These are phyloP conservation scores for Saturnispora dispora DNA, from an alignment of 805 yeast genomes.

Conservation along the genomic window DNA sequence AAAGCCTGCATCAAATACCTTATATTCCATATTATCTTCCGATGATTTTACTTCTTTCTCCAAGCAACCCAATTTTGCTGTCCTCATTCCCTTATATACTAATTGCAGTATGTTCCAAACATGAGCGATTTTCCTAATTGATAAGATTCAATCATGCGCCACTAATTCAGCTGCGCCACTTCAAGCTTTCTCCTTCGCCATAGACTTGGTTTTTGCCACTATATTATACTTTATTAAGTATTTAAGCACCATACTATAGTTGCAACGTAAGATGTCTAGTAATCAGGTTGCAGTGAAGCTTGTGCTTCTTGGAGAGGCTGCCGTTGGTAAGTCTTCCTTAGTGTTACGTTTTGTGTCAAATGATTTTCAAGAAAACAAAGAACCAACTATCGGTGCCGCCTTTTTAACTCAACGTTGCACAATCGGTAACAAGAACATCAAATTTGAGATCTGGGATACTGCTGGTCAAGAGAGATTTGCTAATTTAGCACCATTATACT, in stretches of 20 bases:
- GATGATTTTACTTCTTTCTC: not conserved
- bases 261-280: slow-evolving; percentile 14
- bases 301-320: slow-evolving; percentile 93
- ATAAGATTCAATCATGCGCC: slow-evolving; percentile 5
- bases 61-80: too few species aligned
- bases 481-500: slow-evolving; percentile 92
- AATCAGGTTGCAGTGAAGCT: slow-evolving; percentile 68
- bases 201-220: not conserved
- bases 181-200: not conserved
- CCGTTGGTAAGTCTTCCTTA: slow-evolving; percentile 91
- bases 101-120: not conserved
- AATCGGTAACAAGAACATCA: slow-evolving; percentile 76
- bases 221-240: not conserved
- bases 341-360: slow-evolving; percentile 89
- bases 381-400: slow-evolving; percentile 98
- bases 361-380: slow-evolving; percentile 95
- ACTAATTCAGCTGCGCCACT: not conserved
- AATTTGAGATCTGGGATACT: slow-evolving; percentile 93
- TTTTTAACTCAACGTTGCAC: slow-evolving; percentile 89
- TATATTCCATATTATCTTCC: not conserved
- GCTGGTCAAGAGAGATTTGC: slow-evolving; percentile 98
- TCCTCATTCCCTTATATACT: not conserved
- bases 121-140: slow-evolving; percentile 2
- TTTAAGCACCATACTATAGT: not conserved
- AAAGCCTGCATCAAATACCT: slow-evolving; percentile 2